Conservation (phyloP, 23 red algal genomes). For the Gracilariopsis chorda region DNA sequence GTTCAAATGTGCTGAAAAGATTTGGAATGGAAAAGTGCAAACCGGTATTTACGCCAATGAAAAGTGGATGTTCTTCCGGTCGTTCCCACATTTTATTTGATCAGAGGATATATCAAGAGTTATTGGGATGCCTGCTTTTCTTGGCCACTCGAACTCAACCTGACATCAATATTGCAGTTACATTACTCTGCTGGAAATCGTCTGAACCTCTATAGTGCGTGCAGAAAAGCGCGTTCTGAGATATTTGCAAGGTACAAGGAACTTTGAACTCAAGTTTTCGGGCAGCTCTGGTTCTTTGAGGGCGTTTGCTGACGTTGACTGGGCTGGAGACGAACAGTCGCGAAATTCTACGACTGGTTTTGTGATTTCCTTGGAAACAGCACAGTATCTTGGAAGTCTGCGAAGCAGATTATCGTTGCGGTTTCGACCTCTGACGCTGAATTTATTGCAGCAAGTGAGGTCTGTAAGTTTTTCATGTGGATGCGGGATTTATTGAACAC, state of each 20-base stretch:
- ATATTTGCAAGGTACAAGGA: background rate
- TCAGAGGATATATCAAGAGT: background rate
- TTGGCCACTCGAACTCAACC: background rate
- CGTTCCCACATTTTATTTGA: background rate
- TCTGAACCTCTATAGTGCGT: background rate
- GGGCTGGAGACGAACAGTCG: background rate
- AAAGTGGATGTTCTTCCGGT: background rate
- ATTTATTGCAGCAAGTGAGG: constrained; percentile 8
- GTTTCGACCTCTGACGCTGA: constrained; percentile 19
- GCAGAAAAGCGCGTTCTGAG: constrained; percentile 1
- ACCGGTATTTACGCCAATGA: constrained; percentile 19
- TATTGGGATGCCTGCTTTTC: background rate
- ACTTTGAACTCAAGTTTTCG: background rate
- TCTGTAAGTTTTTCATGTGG: background rate
- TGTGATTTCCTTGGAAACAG: background rate
- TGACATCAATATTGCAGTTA: background rate
- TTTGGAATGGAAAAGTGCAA: constrained; percentile 22
- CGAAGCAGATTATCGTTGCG: constrained; percentile 4
- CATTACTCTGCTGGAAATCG: background rate
- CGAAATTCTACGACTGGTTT: background rate
- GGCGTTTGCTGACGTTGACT: constrained; percentile 1
- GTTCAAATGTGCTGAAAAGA: background rate
- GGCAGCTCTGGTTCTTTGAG: background rate
- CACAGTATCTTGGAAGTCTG: background rate
- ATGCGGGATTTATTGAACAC: background rate